Evolutionary conservation across 306 rosid species (phyloP).

Genomic region (Rubus idaeus): DNA sequence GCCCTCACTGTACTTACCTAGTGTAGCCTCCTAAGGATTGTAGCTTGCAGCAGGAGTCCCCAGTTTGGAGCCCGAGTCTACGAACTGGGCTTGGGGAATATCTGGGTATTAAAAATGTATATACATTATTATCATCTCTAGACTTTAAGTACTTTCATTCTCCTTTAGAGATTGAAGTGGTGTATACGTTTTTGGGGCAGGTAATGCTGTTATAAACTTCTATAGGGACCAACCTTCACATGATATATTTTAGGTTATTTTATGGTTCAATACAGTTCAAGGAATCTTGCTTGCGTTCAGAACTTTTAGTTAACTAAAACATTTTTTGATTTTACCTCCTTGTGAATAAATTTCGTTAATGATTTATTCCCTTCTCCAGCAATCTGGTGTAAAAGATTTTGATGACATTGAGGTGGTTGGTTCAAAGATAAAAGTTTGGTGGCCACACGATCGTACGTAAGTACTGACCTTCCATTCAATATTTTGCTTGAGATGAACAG

Average conservation of each 20-base stretch:
- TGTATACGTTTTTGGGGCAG: too few species aligned
- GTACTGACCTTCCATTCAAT: slow-evolving; percentile 28
- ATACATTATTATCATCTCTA: not conserved
- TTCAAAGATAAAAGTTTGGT: slow-evolving; percentile 70
- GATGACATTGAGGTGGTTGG: slow-evolving; percentile 60
- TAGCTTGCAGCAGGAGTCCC: not conserved
- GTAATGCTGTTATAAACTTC: too few species aligned
- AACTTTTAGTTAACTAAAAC: not conserved
- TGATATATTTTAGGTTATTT: too few species aligned
- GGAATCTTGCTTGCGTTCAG: not conserved
- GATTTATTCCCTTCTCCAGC: slow-evolving; percentile 35
- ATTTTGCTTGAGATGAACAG: not conserved
- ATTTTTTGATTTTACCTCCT: slow-evolving; percentile 18
- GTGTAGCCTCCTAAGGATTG: not conserved
- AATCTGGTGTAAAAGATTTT: slow-evolving; percentile 37
- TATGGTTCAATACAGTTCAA: not conserved
- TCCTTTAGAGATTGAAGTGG: too few species aligned
- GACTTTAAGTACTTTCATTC: too few species aligned
- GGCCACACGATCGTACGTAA: slow-evolving; percentile 83
- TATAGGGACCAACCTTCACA: too few species aligned
- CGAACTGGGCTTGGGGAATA: not conserved
- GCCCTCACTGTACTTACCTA: not conserved
- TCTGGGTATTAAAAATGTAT: not conserved
- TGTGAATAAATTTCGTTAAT: slow-evolving; percentile 10
- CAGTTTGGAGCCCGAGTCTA: not conserved